These are phyloP conservation scores for Hyaloscypha hepaticicola DNA, from an alignment of 495 filamentous ascomycete genomes.

Conservation along the genomic window DNA sequence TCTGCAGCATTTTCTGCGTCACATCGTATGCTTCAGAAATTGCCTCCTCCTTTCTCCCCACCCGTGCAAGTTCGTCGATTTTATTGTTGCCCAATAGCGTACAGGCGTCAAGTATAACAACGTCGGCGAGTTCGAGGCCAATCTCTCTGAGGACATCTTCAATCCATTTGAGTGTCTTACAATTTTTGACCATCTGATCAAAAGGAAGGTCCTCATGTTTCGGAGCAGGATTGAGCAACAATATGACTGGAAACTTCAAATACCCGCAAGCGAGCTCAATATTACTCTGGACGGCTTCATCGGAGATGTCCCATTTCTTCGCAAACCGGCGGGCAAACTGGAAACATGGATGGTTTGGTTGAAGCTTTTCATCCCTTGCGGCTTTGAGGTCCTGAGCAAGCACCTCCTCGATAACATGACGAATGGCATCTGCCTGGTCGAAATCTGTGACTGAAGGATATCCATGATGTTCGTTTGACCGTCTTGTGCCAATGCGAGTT, in stretches of 20 bases:
- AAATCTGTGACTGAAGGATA: neutral
- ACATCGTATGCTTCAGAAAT: slow-evolving; percentile 13
- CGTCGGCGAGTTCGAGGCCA: slow-evolving; percentile 8
- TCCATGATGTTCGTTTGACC: neutral
- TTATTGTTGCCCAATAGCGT: slow-evolving; percentile 2
- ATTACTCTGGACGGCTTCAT: neutral
- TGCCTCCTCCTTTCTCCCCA: neutral
- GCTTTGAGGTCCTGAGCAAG: slow-evolving; percentile 2
- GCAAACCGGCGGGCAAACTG: neutral
- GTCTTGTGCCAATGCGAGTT: neutral
- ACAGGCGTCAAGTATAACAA: slow-evolving; percentile 14
- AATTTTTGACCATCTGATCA: slow-evolving; percentile 4
- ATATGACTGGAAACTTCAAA: slow-evolving; percentile 1
- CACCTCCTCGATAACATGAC: neutral
- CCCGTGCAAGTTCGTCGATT: slow-evolving; percentile 4
- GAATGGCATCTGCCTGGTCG: neutral
- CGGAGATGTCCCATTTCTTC: slow-evolving; percentile 3
- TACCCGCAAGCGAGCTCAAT: slow-evolving; percentile 3
- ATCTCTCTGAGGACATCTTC: slow-evolving; percentile 1
- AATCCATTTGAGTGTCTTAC: slow-evolving; percentile 13
- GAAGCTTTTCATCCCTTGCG: neutral
- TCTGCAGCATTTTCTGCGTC: slow-evolving; percentile 9
- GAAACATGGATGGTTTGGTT: neutral
- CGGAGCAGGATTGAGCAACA: slow-evolving; percentile 5
- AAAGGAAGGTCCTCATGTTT: slow-evolving; percentile 3